Evolutionary conservation across 2,329 filamentous ascomycete species (phyloP), one percentile per base, ranked within the genome.

Genomic region (Fusarium newnesense): DNA sequence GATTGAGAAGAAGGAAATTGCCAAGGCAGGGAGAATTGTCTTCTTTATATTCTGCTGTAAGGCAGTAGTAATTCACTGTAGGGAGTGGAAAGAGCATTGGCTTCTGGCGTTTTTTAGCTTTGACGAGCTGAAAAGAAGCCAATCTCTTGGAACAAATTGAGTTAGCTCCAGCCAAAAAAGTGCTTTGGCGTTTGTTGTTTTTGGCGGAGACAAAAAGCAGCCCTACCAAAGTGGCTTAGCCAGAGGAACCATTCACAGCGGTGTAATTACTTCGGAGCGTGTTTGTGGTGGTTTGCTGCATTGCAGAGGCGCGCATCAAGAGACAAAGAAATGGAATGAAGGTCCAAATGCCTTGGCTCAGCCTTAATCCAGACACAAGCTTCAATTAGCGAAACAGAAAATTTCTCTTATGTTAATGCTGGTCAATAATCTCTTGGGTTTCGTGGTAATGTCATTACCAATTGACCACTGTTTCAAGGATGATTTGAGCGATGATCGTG

Each of bases 91-190:
- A 18, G 34, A 60, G 26, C 24, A 32, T 24, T 49, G 46, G 39
- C 11, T 32, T 34, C 28, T 15, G 28, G 64, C 50, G 36, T 34
- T 21, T 39, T 11, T 53, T 44, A 56, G 67, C 37, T 66, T 67
- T 63, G 42, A 59, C 46, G 28, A 68, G 67, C 67, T 71, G 67
- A 71, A 36, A 44, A 21, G 30, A 16, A 10, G 28, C 11, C 50
- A 64, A 67, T 64, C 32, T 58, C 44, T 61, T 12, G 49, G 66
- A 54, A 49, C 59, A 49, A 40, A 47, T 37, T 67, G 39, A 50
- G 46, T 40, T 67, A 70, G 66, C n/a, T 15, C 16, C 40, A 16
- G 39, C 52, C 50, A 26, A 69, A 69, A 53, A 2, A 12, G 40
- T 47, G 24, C 36, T 69, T 43, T 26, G n/a, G 16, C 40, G 56